Evolutionary conservation across 345 rosid genomes (phyloP).

Genomic region (Iberis pinnata): DNA sequence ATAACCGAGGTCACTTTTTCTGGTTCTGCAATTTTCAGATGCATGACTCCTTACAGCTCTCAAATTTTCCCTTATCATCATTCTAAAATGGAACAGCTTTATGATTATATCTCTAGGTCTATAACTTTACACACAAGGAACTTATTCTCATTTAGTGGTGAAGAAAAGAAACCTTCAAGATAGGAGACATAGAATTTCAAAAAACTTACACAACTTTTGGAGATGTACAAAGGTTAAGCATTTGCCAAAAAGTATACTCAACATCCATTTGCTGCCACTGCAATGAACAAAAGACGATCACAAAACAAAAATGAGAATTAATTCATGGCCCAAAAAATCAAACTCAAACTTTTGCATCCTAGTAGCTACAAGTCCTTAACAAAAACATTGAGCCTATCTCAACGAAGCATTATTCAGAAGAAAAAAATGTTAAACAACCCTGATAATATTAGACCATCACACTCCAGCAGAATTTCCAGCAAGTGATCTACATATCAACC

Average conservation of each 20-base stretch:
- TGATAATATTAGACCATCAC: slow-evolving; percentile 5
- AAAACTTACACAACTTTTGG: slow-evolving; percentile 93
- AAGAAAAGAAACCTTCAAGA: neutral
- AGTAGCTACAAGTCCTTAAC: too few species aligned
- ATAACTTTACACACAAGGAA: neutral
- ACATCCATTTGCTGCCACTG: slow-evolving; percentile 99
- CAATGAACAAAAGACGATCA: slow-evolving; percentile 24
- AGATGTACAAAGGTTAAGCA: slow-evolving; percentile 94
- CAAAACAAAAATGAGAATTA: slow-evolving; percentile 7
- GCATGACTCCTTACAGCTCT: neutral
- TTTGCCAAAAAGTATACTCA: slow-evolving; percentile 99
- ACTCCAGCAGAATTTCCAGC: slow-evolving; percentile 1
- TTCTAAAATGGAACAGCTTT: neutral
- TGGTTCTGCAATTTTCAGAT: neutral
- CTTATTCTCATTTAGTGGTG: neutral
- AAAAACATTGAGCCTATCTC: neutral
- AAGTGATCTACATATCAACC: neutral
- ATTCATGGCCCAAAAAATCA: neutral
- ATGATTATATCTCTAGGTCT: too few species aligned
- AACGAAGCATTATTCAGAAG: slow-evolving; percentile 10
- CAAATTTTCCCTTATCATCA: neutral
- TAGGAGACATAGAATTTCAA: neutral
- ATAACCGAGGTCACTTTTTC: neutral
- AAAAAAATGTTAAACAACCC: slow-evolving; percentile 4
- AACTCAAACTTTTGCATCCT: slow-evolving; percentile 7